Evolutionary conservation across 148 eudicot species (phyloP).

Genomic region (Spergularia marina): DNA sequence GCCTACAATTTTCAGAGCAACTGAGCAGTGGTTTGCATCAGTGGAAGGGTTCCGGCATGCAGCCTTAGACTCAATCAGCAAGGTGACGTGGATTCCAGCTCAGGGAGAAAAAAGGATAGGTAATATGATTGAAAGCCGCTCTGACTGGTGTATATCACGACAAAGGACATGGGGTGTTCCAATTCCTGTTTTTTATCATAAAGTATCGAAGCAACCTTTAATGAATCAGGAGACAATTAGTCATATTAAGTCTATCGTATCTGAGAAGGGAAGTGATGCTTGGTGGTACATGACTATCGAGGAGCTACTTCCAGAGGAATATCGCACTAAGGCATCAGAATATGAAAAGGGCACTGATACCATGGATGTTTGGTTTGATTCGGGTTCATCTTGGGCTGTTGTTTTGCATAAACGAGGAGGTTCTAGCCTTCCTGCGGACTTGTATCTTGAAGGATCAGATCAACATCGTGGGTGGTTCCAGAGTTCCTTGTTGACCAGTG

Average conservation of each 20-base stretch:
- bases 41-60: conserved; percentile 90
- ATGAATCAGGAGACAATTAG: conserved; percentile 79
- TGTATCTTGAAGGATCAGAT: conserved; percentile 97
- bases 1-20: conserved; percentile 96
- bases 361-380: conserved; percentile 99
- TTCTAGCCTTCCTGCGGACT: conserved; percentile 76
- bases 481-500: conserved; percentile 88
- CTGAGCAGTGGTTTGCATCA: conserved; percentile 99
- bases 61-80: conserved; percentile 75
- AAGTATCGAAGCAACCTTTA: conserved; percentile 78
- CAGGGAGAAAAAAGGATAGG: conserved; percentile 93
- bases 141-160: conserved; percentile 99
- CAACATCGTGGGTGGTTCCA: conserved; percentile 99
- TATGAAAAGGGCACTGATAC: conserved; percentile 91
- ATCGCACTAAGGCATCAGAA: conserved; percentile 67
- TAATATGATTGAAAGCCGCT: conserved; percentile 88
- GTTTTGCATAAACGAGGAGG: conserved; percentile 73
- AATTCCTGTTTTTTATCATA: conserved; percentile 95
- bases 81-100: conserved; percentile 84
- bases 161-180: conserved; percentile 99
- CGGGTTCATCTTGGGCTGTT: conserved; percentile 99
- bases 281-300: conserved; percentile 95
- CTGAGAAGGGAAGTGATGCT: conserved; percentile 92
- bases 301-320: conserved; percentile 79
- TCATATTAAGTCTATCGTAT: conserved; percentile 75